These are phyloP conservation scores for Cyberlindnera samutprakarnensis DNA, from an alignment of 805 yeast species.

Conservation along the genomic window DNA sequence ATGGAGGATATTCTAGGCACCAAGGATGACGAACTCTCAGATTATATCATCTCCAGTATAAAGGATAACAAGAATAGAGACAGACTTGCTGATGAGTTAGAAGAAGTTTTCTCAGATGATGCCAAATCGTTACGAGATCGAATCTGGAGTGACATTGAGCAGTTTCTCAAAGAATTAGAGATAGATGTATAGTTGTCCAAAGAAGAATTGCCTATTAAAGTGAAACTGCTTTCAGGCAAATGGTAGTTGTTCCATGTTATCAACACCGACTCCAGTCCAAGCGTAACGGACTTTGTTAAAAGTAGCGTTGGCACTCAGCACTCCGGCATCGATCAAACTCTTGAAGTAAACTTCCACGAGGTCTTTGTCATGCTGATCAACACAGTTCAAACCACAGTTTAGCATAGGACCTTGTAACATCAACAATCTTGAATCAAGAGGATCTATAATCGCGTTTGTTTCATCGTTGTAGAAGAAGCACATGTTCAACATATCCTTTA, in stretches of 20 bases:
- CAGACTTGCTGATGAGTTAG: conserved; percentile 35
- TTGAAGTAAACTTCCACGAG: conserved; percentile 13
- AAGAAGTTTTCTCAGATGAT: conserved; percentile 46
- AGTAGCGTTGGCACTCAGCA: conserved; percentile 15
- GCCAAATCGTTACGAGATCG: conserved; percentile 34
- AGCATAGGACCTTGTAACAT: conserved; percentile 21
- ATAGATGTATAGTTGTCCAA: neutral
- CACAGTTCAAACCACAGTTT: conserved; percentile 13
- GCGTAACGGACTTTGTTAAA: conserved; percentile 11
- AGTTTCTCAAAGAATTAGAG: neutral
- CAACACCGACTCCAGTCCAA: conserved; percentile 16
- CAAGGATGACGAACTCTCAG: conserved; percentile 41
- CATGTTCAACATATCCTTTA: conserved; percentile 11
- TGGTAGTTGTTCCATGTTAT: conserved; percentile 12
- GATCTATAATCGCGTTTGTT: conserved; percentile 5
- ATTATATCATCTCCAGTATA: conserved; percentile 34
- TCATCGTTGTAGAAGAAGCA: conserved; percentile 13
- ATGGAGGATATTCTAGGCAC: conserved; percentile 48
- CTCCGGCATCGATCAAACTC: conserved; percentile 11
- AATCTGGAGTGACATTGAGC: conserved; percentile 25
- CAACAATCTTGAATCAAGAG: conserved; percentile 14
- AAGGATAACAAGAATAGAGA: conserved; percentile 25
- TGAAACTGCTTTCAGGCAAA: conserved; percentile 14
- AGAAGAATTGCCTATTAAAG: too few relatives aligned
- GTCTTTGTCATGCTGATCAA: conserved; percentile 7